phyloP scores from a whole-genome alignment of 768 basidiomycete species.

The Hericium alpestre region DNA sequence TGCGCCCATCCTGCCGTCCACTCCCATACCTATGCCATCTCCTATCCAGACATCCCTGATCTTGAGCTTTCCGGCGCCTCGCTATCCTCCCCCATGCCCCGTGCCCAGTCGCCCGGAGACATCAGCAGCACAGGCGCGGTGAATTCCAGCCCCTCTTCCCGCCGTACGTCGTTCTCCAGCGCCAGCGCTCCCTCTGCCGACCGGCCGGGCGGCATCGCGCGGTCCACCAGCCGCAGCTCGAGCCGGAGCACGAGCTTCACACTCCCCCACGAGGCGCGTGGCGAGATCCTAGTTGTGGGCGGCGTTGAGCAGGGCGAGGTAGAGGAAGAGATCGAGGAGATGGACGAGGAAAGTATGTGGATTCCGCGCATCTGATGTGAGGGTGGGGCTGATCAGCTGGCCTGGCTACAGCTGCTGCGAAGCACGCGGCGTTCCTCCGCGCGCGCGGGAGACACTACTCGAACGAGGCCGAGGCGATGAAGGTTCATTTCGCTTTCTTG shows the following conservation, averaged over 20 bases:
- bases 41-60: constrained; percentile 65
- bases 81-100: constrained; percentile 8
- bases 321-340: constrained; percentile 63
- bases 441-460: constrained; percentile 81
- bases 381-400: not conserved
- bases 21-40: not conserved
- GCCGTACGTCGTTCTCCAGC: constrained; percentile 43
- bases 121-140: constrained; percentile 1
- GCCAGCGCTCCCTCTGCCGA: constrained; percentile 39
- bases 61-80: constrained; percentile 47
- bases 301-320: constrained; percentile 38
- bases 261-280: constrained; percentile 23
- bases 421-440: constrained; percentile 72
- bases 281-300: constrained; percentile 37
- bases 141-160: constrained; percentile 41
- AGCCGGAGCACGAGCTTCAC: not conserved
- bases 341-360: constrained; percentile 54
- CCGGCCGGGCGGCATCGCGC: constrained; percentile 39
- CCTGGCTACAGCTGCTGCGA: constrained; percentile 52
- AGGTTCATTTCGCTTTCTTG: constrained; percentile 34
- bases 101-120: constrained; percentile 3
- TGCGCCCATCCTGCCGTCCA: not conserved
- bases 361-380: constrained; percentile 17
- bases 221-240: constrained; percentile 25
- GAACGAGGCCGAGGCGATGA: constrained; percentile 89